Evolutionary conservation across 768 basidiomycete species (phyloP), one percentile per base, ranked within the genome.

Genomic region (Sarcomyxa edulis): DNA sequence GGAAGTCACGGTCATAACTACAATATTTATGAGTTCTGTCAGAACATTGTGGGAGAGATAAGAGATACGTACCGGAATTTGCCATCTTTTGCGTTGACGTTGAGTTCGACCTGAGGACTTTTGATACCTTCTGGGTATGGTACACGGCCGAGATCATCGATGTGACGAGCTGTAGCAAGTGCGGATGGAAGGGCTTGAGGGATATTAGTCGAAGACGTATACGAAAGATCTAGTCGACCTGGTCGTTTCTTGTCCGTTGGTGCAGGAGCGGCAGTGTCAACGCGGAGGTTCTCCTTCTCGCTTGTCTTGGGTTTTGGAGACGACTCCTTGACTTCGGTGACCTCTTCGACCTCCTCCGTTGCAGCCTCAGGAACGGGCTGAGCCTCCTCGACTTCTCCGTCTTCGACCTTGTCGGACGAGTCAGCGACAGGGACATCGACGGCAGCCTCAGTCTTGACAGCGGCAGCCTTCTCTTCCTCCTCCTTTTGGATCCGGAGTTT

Each of bases 1-100:
- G 74, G 79, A 99, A 99, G 14, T 94, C 91, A 24, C 94, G 91
- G 59, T 97, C 92, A 58, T 99, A 99, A 53, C 95, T 24, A 10
- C 12, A 20, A 32, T 22, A 46, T 14, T 29, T 35, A 14, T 4
- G 12, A 39, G 27, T 7, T 32, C n/a, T n/a, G n/a, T n/a, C n/a
- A n/a, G n/a, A n/a, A n/a, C 22, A 19, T 12, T 31, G 9, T n/a
- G 6, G 5, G 30, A 37, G 1, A 29, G 31, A 20, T 16, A 26
- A 19, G 1, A 24, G 5, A 15, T 16, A 43, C 51, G 44, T 61
- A 88, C 89, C 83, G 78, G 69, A 91, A 95, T 62, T 91, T 94
- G 50, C 92, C 92, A 40, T 89, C 79, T 62, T 82, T 78, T 6
- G 82, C 84, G 44, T 82, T 76, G 39, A 75, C 66, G 60, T 96